Evolutionary conservation across 2,329 filamentous ascomycete genomes (phyloP).

Genomic region (Pseudogymnoascus destructans): DNA sequence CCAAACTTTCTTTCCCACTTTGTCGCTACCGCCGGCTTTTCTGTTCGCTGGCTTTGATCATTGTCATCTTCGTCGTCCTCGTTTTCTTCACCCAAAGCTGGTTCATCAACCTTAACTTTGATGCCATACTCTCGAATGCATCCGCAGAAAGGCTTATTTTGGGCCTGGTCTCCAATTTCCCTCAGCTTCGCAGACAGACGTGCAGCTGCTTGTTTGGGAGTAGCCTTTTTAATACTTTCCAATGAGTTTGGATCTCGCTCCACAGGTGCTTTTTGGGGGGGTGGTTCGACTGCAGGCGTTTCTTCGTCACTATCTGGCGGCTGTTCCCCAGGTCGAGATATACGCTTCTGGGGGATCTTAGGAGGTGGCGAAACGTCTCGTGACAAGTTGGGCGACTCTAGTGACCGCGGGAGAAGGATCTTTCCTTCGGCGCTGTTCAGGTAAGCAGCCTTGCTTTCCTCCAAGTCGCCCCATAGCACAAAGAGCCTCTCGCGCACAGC

Average conservation of each 20-base stretch:
- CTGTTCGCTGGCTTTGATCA: slow-evolving; percentile 23
- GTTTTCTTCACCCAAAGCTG: slow-evolving; percentile 12
- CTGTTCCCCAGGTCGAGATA: not conserved
- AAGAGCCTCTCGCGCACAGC: slow-evolving; percentile 58
- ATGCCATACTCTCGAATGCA: slow-evolving; percentile 62
- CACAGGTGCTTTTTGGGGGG: not conserved
- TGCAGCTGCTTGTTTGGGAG: slow-evolving; percentile 13
- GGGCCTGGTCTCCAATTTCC: slow-evolving; percentile 24
- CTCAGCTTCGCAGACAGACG: slow-evolving; percentile 21
- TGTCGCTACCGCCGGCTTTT: slow-evolving; percentile 32
- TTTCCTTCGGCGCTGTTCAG: slow-evolving; percentile 13
- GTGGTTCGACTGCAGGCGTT: not conserved
- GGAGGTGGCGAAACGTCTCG: slow-evolving; percentile 11
- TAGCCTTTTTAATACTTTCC: not conserved
- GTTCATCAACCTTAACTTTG: slow-evolving; percentile 29
- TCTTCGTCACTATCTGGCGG: slow-evolving; percentile 12
- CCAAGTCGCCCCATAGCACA: slow-evolving; percentile 73
- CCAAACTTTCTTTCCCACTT: slow-evolving; percentile 52
- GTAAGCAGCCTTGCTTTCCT: slow-evolving; percentile 48
- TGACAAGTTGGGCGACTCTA: slow-evolving; percentile 19
- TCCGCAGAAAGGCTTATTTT: slow-evolving; percentile 52
- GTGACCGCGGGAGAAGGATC: slow-evolving; percentile 19
- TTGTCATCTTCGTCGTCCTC: not conserved
- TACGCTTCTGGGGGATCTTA: not conserved
- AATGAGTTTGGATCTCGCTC: slow-evolving; percentile 1